A percentile compares a stretch with the other conserved stretches of the same genome.
phyloP scores from a whole-genome alignment of 495 filamentous ascomycete species.

The Neurospora sp. region DNA sequence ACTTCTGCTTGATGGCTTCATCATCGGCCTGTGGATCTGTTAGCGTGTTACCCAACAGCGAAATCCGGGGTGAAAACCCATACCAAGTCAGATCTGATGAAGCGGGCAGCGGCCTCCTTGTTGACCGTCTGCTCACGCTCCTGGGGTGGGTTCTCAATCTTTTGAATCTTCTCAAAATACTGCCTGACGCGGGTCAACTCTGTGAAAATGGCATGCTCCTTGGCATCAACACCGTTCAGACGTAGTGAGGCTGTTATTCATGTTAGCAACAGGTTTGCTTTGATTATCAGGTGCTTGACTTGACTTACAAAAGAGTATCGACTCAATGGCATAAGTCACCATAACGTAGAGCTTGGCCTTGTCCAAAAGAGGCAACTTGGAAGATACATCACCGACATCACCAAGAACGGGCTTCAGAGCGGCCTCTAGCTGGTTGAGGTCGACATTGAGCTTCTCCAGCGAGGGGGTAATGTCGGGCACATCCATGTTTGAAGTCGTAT shows the following conservation, averaged over 20 bases:
- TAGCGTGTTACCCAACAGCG: background rate
- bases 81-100: constrained; percentile 73
- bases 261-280: constrained; percentile 18
- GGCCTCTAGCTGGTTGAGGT: constrained; percentile 70
- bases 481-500: constrained; percentile 20
- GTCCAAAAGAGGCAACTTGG: constrained; percentile 80
- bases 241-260: constrained; percentile 55
- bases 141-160: constrained; percentile 40
- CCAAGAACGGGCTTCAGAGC: constrained; percentile 54
- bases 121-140: constrained; percentile 56
- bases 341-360: constrained; percentile 86
- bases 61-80: constrained; percentile 2
- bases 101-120: constrained; percentile 67
- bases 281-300: background rate
- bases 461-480: constrained; percentile 36
- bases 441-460: constrained; percentile 62
- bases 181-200: constrained; percentile 79
- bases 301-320: constrained; percentile 74
- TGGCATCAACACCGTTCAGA: constrained; percentile 69
- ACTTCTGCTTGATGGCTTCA: constrained; percentile 26
- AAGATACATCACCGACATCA: constrained; percentile 54
- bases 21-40: constrained; percentile 24
- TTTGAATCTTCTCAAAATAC: constrained; percentile 90
- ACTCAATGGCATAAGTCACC: constrained; percentile 78
- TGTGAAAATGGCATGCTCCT: constrained; percentile 71